Evolutionary conservation across 2,329 filamentous ascomycete genomes (phyloP).

Genomic region (Colletotrichum abscissum): DNA sequence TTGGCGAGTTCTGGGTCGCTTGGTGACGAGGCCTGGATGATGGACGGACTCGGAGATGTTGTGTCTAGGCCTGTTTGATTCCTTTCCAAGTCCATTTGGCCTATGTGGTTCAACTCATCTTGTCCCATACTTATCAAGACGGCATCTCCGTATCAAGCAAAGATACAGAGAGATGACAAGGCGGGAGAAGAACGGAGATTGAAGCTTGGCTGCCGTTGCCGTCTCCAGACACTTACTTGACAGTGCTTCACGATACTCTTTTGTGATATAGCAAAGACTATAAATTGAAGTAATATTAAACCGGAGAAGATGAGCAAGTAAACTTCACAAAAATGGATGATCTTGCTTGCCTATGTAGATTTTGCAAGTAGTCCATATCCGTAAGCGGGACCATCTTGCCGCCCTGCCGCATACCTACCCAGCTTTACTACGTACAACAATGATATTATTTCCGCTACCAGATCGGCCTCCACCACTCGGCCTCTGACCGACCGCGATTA

Average conservation of each 20-base stretch:
- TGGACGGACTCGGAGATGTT: neutral
- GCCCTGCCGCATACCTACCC: neutral
- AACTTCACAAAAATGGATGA: neutral
- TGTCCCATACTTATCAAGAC: conserved; percentile 1
- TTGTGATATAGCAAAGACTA: neutral
- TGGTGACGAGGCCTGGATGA: neutral
- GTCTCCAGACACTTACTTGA: neutral
- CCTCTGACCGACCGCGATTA: neutral
- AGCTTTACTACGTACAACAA: neutral
- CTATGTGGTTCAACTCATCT: neutral
- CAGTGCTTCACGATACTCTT: too few species aligned
- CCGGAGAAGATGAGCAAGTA: neutral
- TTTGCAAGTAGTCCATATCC: neutral
- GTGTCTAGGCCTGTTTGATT: neutral
- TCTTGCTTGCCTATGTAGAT: neutral
- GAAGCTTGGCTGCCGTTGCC: neutral
- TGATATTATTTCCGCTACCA: conserved; percentile 32
- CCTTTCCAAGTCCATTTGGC: neutral
- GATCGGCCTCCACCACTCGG: conserved; percentile 25
- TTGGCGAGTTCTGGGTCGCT: neutral
- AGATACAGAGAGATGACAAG: neutral
- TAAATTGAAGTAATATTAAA: neutral
- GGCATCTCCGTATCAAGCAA: neutral
- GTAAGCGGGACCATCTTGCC: conserved; percentile 12
- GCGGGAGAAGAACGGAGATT: neutral